A percentile compares a stretch with the other conserved stretches of the same genome.
These are phyloP conservation scores for Ordospora pajunii DNA, from an alignment of 371 early-diverging fungal genomes.

Conservation along the genomic window DNA sequence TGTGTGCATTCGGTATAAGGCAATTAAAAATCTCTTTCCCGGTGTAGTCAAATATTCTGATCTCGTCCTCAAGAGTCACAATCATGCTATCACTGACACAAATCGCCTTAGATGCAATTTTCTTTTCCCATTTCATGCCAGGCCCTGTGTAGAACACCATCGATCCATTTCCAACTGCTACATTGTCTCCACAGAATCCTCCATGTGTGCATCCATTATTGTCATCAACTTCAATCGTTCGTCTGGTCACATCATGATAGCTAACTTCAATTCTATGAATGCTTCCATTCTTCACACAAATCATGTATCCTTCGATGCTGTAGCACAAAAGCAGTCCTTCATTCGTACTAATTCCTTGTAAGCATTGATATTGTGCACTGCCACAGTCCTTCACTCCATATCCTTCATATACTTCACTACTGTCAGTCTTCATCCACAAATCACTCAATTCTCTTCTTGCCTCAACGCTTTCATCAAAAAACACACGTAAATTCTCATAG, in stretches of 20 bases:
- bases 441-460: background rate
- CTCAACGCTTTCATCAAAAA: background rate
- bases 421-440: background rate
- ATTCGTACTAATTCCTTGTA: background rate
- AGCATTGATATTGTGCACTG: background rate
- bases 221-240: slow-evolving; percentile 3
- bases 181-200: background rate
- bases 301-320: slow-evolving; percentile 9
- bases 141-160: background rate
- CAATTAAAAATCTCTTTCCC: slow-evolving; percentile 23
- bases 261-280: slow-evolving; percentile 12
- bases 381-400: too few species aligned
- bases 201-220: slow-evolving; percentile 1
- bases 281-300: background rate
- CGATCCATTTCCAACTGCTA: background rate
- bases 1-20: background rate
- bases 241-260: slow-evolving; percentile 12
- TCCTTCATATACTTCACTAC: background rate
- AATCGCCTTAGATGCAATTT: background rate
- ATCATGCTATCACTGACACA: background rate
- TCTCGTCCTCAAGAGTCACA: background rate
- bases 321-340: slow-evolving; percentile 1
- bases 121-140: background rate
- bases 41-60: background rate
- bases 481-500: too few species aligned